These are phyloP conservation scores for Coemansia sp. DNA, from an alignment of 192 early-diverging fungal genomes.

Conservation along the genomic window DNA sequence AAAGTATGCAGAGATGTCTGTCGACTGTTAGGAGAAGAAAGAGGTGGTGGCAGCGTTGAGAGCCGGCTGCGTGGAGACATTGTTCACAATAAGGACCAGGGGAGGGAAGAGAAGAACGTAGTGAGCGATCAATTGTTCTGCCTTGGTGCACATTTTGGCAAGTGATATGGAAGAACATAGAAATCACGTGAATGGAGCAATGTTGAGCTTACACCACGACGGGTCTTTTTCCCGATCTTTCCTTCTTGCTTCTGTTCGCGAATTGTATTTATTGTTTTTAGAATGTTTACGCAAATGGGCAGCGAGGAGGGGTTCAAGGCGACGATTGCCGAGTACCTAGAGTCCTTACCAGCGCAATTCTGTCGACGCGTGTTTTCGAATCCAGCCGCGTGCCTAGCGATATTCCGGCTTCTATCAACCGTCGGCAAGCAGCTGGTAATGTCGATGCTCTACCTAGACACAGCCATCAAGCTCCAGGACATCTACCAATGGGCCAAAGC, in stretches of 20 bases:
- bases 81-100: not conserved
- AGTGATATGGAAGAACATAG: not conserved
- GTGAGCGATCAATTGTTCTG: not conserved
- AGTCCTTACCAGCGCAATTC: conserved; percentile 72
- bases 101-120: not conserved
- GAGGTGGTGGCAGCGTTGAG: not conserved
- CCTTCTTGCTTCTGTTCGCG: not conserved
- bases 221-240: not conserved
- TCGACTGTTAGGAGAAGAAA: not conserved
- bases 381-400: conserved; percentile 90
- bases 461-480: conserved; percentile 61
- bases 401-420: conserved; percentile 84
- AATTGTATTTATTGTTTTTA: not conserved
- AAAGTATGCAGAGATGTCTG: conserved; percentile 1
- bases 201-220: not conserved
- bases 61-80: not conserved
- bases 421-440: conserved; percentile 87
- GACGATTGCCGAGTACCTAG: conserved; percentile 76
- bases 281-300: conserved; percentile 20
- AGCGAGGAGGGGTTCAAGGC: conserved; percentile 63
- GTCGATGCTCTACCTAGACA: conserved; percentile 77
- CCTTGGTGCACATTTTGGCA: not conserved
- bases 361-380: conserved; percentile 79
- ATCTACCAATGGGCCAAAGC: conserved; percentile 61
- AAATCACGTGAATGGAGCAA: not conserved